Conservation (phyloP, 768 basidiomycete species). For the Daedaleopsis nitida region DNA sequence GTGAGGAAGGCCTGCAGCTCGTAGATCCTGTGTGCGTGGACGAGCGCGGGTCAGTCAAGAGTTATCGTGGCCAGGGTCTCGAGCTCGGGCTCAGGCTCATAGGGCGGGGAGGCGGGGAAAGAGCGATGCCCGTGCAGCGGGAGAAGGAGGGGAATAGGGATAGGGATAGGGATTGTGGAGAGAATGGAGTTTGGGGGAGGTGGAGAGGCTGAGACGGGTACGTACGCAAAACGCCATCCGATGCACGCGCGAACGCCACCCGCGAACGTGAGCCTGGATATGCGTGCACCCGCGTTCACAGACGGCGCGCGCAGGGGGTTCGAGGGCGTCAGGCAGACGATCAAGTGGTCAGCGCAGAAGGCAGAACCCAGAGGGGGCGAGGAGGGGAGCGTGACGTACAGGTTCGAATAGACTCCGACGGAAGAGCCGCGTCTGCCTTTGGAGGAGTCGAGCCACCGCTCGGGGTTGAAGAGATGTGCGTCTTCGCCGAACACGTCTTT, state of each 20-base stretch:
- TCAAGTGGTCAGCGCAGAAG: background rate
- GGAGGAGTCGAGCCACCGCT: slow-evolving; percentile 27
- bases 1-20: slow-evolving; percentile 64
- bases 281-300: too few relatives aligned
- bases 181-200: background rate
- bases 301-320: background rate
- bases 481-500: slow-evolving; percentile 34
- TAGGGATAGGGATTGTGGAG: background rate
- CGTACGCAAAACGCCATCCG: slow-evolving; percentile 29
- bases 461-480: slow-evolving; percentile 33
- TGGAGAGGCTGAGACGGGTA: background rate
- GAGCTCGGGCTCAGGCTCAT: background rate
- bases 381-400: slow-evolving; percentile 36
- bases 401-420: slow-evolving; percentile 49
- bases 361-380: background rate
- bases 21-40: slow-evolving; percentile 18
- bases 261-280: slow-evolving; percentile 28
- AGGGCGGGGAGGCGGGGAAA: slow-evolving; percentile 7
- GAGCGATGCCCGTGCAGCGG: too few relatives aligned
- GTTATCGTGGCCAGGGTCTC: background rate
- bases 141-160: background rate
- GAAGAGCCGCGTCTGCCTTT: slow-evolving; percentile 39
- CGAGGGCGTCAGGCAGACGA: background rate
- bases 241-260: slow-evolving; percentile 29
- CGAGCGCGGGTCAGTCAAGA: background rate